A percentile compares a stretch with the other conserved stretches of the same genome.
These are phyloP conservation scores for Rhizopogon vinicolor DNA, from an alignment of 768 basidiomycete genomes.

Conservation along the genomic window DNA sequence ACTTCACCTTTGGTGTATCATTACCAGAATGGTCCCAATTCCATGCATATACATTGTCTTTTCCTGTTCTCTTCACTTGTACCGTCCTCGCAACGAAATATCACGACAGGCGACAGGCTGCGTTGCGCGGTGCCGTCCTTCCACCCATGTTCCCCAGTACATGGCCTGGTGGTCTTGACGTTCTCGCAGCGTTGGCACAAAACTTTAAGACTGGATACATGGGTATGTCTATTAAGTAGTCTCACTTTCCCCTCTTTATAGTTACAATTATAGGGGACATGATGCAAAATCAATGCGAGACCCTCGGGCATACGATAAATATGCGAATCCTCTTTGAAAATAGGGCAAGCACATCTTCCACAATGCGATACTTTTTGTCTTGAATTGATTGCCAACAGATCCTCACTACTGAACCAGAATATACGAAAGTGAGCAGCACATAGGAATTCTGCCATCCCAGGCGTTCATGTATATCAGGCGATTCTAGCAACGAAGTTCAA, in stretches of 20 bases:
- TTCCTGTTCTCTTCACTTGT: conserved; percentile 16
- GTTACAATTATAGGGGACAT: conserved; percentile 10
- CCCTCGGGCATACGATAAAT: conserved; percentile 20
- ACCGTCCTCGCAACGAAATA: conserved; percentile 10
- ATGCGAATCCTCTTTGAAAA: conserved; percentile 20
- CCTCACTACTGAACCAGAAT: conserved; percentile 33
- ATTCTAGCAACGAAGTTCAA: conserved; percentile 34
- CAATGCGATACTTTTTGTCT: not conserved
- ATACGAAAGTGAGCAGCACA: conserved; percentile 28
- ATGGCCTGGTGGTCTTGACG: conserved; percentile 42
- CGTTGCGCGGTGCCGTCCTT: conserved; percentile 41
- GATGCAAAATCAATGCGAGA: conserved; percentile 4
- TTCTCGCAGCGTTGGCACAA: conserved; percentile 33
- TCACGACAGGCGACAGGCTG: conserved; percentile 34
- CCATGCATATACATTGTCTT: conserved; percentile 15
- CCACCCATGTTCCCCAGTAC: conserved; percentile 34
- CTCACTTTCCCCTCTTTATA: not conserved
- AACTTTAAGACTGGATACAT: conserved; percentile 43
- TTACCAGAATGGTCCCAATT: conserved; percentile 13
- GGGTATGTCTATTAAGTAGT: conserved; percentile 26
- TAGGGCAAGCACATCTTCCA: conserved; percentile 10
- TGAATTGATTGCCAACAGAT: conserved; percentile 20
- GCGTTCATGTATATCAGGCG: conserved; percentile 18
- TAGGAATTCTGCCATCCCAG: not conserved
- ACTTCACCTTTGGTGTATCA: conserved; percentile 3